phyloP scores from a whole-genome alignment of 73 alveolate genomes.

The Paramecium bursaria region DNA sequence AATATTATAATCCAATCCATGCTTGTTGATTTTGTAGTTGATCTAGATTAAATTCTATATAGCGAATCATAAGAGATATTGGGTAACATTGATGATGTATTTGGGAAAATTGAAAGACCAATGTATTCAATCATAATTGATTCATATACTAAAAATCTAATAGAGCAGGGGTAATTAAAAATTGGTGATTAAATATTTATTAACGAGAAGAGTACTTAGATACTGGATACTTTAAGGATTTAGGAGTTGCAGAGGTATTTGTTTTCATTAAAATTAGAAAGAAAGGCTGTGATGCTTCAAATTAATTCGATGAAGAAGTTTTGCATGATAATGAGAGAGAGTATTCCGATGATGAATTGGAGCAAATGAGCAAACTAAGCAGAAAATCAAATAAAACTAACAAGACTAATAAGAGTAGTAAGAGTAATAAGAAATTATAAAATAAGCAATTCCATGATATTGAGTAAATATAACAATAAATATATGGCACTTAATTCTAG shows the following conservation, averaged over 20 bases:
- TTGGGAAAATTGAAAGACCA: slow-evolving; percentile 67
- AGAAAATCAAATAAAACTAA: slow-evolving; percentile 2
- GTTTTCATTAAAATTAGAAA: slow-evolving; percentile 14
- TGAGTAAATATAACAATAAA: neutral
- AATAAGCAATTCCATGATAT: neutral
- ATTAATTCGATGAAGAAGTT: slow-evolving; percentile 70
- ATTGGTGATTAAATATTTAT: slow-evolving; percentile 54
- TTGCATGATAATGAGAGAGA: slow-evolving; percentile 56
- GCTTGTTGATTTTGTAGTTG: slow-evolving; percentile 47
- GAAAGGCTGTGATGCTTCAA: slow-evolving; percentile 72
- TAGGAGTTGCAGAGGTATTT: slow-evolving; percentile 11
- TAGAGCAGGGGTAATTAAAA: slow-evolving; percentile 18
- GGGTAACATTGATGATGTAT: slow-evolving; percentile 68
- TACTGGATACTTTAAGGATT: slow-evolving; percentile 7
- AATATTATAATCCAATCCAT: slow-evolving; percentile 16
- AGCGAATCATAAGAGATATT: slow-evolving; percentile 21
- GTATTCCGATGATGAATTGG: slow-evolving; percentile 71
- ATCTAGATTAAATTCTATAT: slow-evolving; percentile 44
- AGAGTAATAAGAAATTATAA: neutral
- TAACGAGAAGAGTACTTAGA: slow-evolving; percentile 7
- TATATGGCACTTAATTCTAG: too few species aligned
- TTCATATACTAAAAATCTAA: slow-evolving; percentile 35
- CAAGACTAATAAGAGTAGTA: neutral
- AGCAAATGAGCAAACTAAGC: slow-evolving; percentile 10
- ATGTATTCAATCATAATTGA: slow-evolving; percentile 57